These are phyloP conservation scores for Pichia nakasei DNA, from an alignment of 805 yeast species.

Conservation along the genomic window DNA sequence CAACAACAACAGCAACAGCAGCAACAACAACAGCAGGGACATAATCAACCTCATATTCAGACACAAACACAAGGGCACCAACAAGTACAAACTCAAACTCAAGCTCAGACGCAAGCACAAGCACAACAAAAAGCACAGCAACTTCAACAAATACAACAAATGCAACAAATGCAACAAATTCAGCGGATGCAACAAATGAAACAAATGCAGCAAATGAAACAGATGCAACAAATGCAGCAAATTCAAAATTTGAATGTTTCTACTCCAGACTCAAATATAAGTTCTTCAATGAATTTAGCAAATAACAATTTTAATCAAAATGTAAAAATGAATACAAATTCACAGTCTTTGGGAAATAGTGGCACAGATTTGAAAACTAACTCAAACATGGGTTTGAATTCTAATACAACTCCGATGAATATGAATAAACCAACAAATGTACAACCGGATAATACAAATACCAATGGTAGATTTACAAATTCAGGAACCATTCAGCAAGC, in stretches of 20 bases:
- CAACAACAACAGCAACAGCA: conserved; percentile 10
- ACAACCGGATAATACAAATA: background rate
- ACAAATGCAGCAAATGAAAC: background rate
- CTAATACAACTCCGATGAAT: background rate
- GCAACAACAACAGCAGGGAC: conserved; percentile 6
- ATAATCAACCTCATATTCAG: conserved; percentile 8
- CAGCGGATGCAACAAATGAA: background rate
- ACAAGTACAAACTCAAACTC: background rate
- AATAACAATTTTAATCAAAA: background rate
- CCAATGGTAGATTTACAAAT: background rate
- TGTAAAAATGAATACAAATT: background rate
- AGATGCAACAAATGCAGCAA: background rate
- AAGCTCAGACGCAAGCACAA: background rate
- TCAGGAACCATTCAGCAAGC: background rate
- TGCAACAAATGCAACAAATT: background rate
- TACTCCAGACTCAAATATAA: background rate
- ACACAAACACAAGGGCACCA: conserved; percentile 1
- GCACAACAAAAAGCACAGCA: background rate
- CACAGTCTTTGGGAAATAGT: too few species aligned
- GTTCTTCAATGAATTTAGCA: background rate
- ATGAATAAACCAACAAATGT: background rate
- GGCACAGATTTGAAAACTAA: too few species aligned
- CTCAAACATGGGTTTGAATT: too few species aligned
- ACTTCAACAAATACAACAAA: background rate
- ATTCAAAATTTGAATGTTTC: background rate